Evolutionary conservation across 73 alveolate genomes (phyloP).

Genomic region (Stentor coeruleus): DNA sequence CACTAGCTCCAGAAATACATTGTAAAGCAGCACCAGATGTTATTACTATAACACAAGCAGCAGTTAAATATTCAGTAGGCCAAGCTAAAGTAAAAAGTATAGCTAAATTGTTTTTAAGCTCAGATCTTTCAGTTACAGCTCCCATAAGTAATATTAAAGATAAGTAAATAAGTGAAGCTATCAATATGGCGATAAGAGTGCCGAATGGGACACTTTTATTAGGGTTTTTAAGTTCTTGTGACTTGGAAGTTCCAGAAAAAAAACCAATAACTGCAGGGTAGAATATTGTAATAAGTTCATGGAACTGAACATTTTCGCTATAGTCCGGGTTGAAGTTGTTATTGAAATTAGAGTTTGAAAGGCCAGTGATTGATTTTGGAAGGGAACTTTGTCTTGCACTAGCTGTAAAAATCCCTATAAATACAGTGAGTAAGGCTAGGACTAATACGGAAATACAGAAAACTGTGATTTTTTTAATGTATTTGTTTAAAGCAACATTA

Average conservation of each 20-base stretch:
- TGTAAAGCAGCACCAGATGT: constrained; percentile 52
- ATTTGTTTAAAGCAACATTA: constrained; percentile 32
- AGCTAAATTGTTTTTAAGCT: constrained; percentile 16
- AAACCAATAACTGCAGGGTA: neutral
- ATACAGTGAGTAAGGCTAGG: constrained; percentile 38
- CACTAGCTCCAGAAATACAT: constrained; percentile 40
- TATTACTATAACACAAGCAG: constrained; percentile 43
- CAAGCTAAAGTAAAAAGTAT: constrained; percentile 59
- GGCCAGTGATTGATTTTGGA: neutral
- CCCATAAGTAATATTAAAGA: constrained; percentile 34
- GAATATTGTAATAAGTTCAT: neutral
- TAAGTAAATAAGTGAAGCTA: constrained; percentile 16
- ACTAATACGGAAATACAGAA: constrained; percentile 27
- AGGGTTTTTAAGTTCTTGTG: neutral
- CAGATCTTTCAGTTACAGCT: constrained; percentile 37
- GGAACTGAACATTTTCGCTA: neutral
- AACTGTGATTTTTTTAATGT: constrained; percentile 37
- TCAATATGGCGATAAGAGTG: neutral
- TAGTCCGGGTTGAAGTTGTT: neutral
- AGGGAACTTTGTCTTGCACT: neutral
- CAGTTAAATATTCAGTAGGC: constrained; percentile 44
- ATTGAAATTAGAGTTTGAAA: too few species aligned
- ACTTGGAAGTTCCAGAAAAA: neutral
- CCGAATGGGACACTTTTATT: neutral
- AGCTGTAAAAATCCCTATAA: constrained; percentile 46